Base-by-base conservation (phyloP, 2,329 filamentous ascomycete species). In the Ceratocystis eucalypticola region DNA sequence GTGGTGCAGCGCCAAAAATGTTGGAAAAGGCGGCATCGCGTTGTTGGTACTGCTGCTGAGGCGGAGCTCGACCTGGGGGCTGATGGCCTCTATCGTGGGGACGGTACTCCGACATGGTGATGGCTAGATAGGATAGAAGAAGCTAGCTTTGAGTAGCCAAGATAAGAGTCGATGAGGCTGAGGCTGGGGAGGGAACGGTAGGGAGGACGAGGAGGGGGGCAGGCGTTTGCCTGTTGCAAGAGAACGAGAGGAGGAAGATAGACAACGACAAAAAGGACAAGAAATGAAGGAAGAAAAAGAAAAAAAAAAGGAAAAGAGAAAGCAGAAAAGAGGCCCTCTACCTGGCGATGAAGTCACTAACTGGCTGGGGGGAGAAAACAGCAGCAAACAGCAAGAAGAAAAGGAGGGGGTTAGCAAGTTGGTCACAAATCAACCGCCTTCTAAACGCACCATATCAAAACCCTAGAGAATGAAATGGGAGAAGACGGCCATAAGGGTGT, bases 11-110 rank as follows among this genome's bases (percentile, higher is more conserved):
- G 71, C 93, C 94, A 75, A 97, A 99, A 74, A 97, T 97, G 77
- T 93, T 93, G 70, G 89, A 91, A 76, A 95, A 99, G 70, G 93
- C 94, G 71, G 91, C 90, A 84, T 99, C 92, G 78, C 94, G 88
- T 77, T 94, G 89, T 73, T 80, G 81, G 73, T 81, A 81, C 70
- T 80, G 78, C 65, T 78, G 73, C 70, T 79, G 78, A 65, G 78
- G 73, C 28, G 76, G 74, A 67, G 80, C 80, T 80, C 83, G 81
- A 70, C 80, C 77, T 66, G 77, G 75, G 20, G 71, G 72, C 70
- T 75, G 76, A 46, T 76, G 76, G 69, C 76, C 75, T 71, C 80
- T 79, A 73, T 82, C 78, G 71, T 80, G 79, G 71, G 80, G 79
- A 69, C 80, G 80, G 71, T 84, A 84, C 72, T 85, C 82, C 72